Evolutionary conservation across 495 filamentous ascomycete genomes (phyloP), one percentile per base, ranked within the genome.

Genomic region (Corynascus novoguineensis): DNA sequence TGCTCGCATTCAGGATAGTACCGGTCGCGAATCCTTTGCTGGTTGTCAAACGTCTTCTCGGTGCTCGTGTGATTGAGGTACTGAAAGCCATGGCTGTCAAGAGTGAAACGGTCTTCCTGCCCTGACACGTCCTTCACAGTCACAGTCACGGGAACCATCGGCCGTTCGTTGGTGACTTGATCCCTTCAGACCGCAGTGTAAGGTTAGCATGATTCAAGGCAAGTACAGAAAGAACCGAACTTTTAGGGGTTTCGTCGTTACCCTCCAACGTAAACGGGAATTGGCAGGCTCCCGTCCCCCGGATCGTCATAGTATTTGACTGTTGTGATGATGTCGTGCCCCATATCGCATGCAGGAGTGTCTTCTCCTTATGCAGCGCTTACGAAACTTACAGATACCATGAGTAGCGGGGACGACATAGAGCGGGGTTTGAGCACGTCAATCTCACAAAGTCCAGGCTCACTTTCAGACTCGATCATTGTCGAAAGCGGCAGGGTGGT

Each of bases 1-100:
- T 76, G 65, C 55, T 83, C 80, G 24, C 77, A 79, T 63, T 88
- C 85, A 0, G 81, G 74, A 54, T 86, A 88, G 64, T 88, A 88
- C 11, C 73, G 63, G 2, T 51, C 62, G 58, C 78, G 74, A 61
- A 89, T 83, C 50, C 81, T 54, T 1, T 53, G 53, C 15, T 55
- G 55, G 24, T 69, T 76, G 8, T 73, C 58, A n/a, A 64, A 64
- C n/a, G 12, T 35, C 2, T 32, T 41, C 10, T 32, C 47, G n/a
- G 17, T 3, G 46, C 50, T 64, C 0, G 29, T 22, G 40, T 69
- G 67, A 4, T 31, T 63, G 34, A 63, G 48, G 49, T 67, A 73
- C 42, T 73, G 67, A 53, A 76, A 75, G 45, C 73, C 72, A 56
- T 73, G 64, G 35, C n/a, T 60, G 55, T 73, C 66, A 42, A 76